phyloP scores from a whole-genome alignment of 371 early-diverging fungal species.

The Circinella minor region DNA sequence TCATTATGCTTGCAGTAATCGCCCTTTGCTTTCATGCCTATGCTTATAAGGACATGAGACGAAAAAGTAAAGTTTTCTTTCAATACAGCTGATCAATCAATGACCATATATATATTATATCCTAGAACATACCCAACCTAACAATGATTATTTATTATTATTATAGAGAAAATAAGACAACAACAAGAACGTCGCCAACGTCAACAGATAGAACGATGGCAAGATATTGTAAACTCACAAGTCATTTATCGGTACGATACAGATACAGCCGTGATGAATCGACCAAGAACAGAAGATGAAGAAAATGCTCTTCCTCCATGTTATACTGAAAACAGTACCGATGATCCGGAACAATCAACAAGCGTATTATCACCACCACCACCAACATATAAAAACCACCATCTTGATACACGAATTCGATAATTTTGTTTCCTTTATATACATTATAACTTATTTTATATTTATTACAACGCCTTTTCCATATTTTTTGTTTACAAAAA shows the following conservation, averaged over 20 bases:
- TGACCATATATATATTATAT: too few species aligned
- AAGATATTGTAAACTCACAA: neutral
- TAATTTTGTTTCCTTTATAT: neutral
- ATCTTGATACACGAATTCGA: constrained; percentile 1
- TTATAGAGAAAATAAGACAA: constrained; percentile 6
- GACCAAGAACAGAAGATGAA: neutral
- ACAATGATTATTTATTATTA: too few species aligned
- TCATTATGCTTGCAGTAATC: constrained; percentile 3
- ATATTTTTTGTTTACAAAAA: too few species aligned
- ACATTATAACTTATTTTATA: neutral
- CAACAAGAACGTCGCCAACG: neutral
- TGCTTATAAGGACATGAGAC: neutral
- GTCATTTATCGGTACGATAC: neutral
- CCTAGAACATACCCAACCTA: too few species aligned
- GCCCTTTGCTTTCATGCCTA: neutral
- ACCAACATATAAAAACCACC: constrained; percentile 1
- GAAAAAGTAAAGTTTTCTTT: neutral
- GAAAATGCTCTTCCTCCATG: neutral
- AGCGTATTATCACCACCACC: neutral
- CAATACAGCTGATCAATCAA: too few species aligned
- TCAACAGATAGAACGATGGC: constrained; percentile 4
- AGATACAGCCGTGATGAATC: neutral
- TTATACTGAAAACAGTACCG: neutral
- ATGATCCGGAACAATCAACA: neutral
- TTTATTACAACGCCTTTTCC: too few species aligned